Percentiles rank a stretch among this genome's conserved stretches.
Conservation (phyloP, 2,329 filamentous ascomycete species). For the Colletotrichum australisinense region DNA sequence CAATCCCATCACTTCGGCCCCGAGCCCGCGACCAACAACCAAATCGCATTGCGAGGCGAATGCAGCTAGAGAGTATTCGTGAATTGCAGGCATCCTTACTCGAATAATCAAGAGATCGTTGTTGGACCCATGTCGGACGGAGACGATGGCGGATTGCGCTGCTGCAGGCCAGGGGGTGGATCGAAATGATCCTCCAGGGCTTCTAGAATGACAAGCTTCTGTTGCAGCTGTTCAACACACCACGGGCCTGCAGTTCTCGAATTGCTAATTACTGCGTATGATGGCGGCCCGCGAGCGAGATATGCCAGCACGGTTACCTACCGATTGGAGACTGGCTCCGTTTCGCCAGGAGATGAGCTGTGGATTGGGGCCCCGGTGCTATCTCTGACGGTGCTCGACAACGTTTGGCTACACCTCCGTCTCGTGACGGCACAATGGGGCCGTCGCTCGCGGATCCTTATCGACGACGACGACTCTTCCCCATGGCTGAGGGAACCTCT, state of each 20-base stretch:
- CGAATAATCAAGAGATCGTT: neutral
- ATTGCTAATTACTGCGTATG: neutral
- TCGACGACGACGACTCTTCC: neutral
- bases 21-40: neutral
- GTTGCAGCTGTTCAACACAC: neutral
- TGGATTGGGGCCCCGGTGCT: slow-evolving; percentile 23
- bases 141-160: slow-evolving; percentile 6
- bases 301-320: slow-evolving; percentile 25
- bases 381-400: slow-evolving; percentile 6
- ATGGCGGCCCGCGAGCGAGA: slow-evolving; percentile 12
- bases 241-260: neutral
- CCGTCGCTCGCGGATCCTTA: slow-evolving; percentile 27
- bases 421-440: slow-evolving; percentile 22
- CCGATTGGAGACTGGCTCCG: slow-evolving; percentile 32
- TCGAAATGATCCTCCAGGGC: slow-evolving; percentile 19
- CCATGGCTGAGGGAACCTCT: slow-evolving; percentile 4
- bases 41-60: neutral
- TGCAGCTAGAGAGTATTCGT: neutral
- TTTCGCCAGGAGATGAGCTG: slow-evolving; percentile 34
- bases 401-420: slow-evolving; percentile 24
- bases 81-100: too few species aligned
- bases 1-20: slow-evolving; percentile 15
- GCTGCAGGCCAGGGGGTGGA: slow-evolving; percentile 19
- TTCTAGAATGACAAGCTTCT: slow-evolving; percentile 29
- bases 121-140: neutral